Evolutionary conservation across 148 eudicot genomes (phyloP).

Genomic region (Polygonum maritimum): DNA sequence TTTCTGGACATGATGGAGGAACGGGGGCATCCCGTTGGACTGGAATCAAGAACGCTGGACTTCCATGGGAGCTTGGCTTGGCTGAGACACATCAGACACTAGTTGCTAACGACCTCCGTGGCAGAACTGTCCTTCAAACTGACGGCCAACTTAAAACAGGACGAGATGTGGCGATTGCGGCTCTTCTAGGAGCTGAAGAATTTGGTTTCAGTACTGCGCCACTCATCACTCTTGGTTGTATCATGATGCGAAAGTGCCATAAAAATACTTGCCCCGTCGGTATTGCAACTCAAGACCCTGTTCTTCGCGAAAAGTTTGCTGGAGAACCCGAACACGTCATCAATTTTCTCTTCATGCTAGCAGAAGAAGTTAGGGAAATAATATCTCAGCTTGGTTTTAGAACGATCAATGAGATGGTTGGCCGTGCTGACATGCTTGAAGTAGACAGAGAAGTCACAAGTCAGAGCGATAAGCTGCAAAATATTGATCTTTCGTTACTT

Average conservation of each 20-base stretch:
- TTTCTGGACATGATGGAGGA: conserved; percentile 99
- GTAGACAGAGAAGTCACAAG: conserved; percentile 60
- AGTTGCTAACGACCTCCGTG: conserved; percentile 96
- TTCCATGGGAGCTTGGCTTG: conserved; percentile 99
- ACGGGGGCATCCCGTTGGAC: conserved; percentile 99
- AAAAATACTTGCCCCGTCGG: conserved; percentile 99
- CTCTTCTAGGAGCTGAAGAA: conserved; percentile 99
- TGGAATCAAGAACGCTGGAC: conserved; percentile 97
- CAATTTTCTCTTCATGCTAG: conserved; percentile 96
- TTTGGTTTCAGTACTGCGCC: conserved; percentile 99
- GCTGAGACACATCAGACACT: conserved; percentile 99
- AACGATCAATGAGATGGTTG: conserved; percentile 80
- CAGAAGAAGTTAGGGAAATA: conserved; percentile 94
- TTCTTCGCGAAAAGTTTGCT: conserved; percentile 87
- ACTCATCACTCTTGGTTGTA: conserved; percentile 91
- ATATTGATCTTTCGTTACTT: conserved; percentile 81
- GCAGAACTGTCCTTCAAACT: conserved; percentile 83
- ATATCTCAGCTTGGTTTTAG: conserved; percentile 89
- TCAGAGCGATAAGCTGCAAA: conserved; percentile 79
- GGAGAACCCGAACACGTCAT: conserved; percentile 99
- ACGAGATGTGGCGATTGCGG: conserved; percentile 93
- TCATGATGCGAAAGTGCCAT: conserved; percentile 99
- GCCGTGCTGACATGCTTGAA: conserved; percentile 96
- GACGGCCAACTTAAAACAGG: conserved; percentile 98
- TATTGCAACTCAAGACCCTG: conserved; percentile 98